Conservation (phyloP, 768 basidiomycete species). For the Kwoniella newhampshirensis region DNA sequence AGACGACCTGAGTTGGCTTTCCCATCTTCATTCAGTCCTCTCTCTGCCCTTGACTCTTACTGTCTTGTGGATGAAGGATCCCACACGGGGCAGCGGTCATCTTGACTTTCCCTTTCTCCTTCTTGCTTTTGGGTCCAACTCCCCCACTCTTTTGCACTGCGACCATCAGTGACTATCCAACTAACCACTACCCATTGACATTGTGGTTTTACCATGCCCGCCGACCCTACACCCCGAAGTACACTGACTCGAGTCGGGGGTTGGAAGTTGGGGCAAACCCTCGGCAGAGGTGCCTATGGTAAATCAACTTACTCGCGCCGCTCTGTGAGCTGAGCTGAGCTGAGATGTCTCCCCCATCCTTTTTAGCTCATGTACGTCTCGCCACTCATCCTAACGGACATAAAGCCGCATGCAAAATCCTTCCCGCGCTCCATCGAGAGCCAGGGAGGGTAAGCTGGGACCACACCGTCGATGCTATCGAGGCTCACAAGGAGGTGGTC, state of each 20-base stretch:
- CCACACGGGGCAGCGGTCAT: no score
- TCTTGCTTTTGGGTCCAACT: constrained; percentile 2
- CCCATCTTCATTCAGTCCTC: no score
- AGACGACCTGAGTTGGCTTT: no score
- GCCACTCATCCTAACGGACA: constrained; percentile 44
- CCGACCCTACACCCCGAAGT: constrained; percentile 40
- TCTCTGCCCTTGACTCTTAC: no score
- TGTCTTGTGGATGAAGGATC: no score
- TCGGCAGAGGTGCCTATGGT: constrained; percentile 52
- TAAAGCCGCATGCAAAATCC: constrained; percentile 50
- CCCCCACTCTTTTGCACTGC: background rate
- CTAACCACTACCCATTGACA: no score
- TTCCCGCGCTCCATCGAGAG: constrained; percentile 42
- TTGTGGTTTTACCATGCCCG: constrained; percentile 6
- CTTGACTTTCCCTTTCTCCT: background rate
- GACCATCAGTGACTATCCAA: no score
- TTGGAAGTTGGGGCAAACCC: constrained; percentile 45
- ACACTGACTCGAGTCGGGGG: constrained; percentile 39
- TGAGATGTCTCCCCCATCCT: background rate
- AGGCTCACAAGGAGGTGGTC: constrained; percentile 51
- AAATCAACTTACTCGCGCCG: constrained; percentile 6
- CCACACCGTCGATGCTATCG: constrained; percentile 44
- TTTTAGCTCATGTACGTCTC: constrained; percentile 47
- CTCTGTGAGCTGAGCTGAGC: constrained; percentile 1
- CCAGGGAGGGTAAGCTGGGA: constrained; percentile 28